Evolutionary conservation across 345 rosid genomes (phyloP).

Genomic region (Zanthoxylum bungeanum): DNA sequence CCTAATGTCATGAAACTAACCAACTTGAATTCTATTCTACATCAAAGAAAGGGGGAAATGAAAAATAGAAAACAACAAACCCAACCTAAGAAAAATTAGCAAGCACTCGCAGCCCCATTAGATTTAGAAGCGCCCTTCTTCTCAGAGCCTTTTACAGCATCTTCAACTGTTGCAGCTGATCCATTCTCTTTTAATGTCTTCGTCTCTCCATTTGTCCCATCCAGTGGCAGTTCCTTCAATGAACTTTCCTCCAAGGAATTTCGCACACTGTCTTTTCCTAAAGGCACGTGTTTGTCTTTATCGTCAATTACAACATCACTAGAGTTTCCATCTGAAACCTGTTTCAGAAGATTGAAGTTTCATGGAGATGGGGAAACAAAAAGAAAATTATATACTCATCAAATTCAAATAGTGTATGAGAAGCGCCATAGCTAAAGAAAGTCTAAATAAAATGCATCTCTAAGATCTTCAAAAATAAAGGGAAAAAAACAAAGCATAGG

Average conservation of each 20-base stretch:
- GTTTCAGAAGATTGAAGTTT: neutral
- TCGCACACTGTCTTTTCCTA: constrained; percentile 15
- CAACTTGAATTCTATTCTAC: constrained; percentile 11
- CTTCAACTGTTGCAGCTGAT: constrained; percentile 18
- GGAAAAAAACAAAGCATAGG: neutral
- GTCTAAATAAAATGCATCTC: neutral
- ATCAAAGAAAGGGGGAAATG: neutral
- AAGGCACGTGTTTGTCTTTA: neutral
- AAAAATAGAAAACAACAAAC: neutral
- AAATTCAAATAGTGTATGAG: neutral
- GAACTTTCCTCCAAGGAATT: constrained; percentile 14
- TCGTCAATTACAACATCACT: constrained; percentile 3
- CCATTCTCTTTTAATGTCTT: constrained; percentile 22
- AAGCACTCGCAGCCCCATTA: constrained; percentile 40
- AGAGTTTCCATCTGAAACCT: constrained; percentile 29
- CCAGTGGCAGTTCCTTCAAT: constrained; percentile 8
- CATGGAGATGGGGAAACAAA: neutral
- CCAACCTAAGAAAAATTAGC: constrained; percentile 25
- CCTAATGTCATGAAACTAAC: constrained; percentile 9
- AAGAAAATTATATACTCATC: neutral
- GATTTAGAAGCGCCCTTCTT: constrained; percentile 15
- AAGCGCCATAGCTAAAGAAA: neutral
- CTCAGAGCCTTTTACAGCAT: constrained; percentile 3
- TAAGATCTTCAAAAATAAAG: neutral
- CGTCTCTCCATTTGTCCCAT: constrained; percentile 27